Evolutionary conservation across 805 yeast genomes (phyloP), one percentile per base, ranked within the genome.

Genomic region (Starmerella kuoi): DNA sequence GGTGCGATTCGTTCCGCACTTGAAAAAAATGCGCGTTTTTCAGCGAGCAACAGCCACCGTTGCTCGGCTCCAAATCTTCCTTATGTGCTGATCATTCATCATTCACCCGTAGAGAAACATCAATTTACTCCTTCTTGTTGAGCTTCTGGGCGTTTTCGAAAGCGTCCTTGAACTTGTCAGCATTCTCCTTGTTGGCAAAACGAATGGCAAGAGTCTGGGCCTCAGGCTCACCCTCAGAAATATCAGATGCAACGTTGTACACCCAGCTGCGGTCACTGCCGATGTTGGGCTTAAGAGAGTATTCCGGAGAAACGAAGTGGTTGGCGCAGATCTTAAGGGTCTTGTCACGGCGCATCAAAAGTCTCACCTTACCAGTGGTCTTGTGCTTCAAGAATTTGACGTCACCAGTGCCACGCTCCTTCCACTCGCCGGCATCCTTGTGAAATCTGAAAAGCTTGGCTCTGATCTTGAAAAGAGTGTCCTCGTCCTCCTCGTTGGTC

Each of bases 231-330:
- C 96, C 97, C 63, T 91, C 98, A 41, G 95, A 79, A 42, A 87
- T 74, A 62, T 88, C 98, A 31, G 93, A 95, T 39, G 95, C 78
- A 48, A 86, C 95, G 40, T 77, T 75, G 69, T 91, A 91, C 51
- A 91, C 97, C 98, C 98, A 91, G 27, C 95, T 85, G 72, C 95
- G 81, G 63, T 91, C 98, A 47, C 91, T 79, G 38, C 98, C 97
- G 52, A 91, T 87, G 61, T 91, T 91, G 57, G 96, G 85, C 61
- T 76, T 82, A 63, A 91, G 75, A 53, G 66, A 74, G 66, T 81
- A 84, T 54, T 81, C 94, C 48, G 88, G 77, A 8, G 52, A 49
- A 31, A 61, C 84, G 66, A 76, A 76, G 67, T 91, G 98, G 71
- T 91, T 91, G 56, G 98, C 98, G 66, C 98, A 91, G 59, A 91